Evolutionary conservation across 805 yeast genomes (phyloP).

Genomic region (Metahyphopichia silvanorum): DNA sequence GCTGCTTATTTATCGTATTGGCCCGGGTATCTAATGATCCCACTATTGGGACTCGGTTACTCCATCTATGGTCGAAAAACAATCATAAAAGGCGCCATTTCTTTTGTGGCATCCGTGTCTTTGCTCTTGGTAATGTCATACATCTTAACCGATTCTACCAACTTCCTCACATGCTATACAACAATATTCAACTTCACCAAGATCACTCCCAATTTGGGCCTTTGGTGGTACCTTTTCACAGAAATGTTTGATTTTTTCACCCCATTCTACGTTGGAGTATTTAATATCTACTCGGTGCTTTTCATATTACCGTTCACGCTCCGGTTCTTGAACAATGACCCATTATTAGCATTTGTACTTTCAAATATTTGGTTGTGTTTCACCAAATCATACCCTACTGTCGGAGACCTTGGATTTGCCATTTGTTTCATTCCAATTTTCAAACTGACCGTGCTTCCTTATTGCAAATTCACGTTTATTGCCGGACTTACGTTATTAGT

Average conservation of each 20-base stretch:
- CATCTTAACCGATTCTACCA: conserved; percentile 21
- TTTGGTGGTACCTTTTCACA: conserved; percentile 98
- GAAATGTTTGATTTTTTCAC: conserved; percentile 91
- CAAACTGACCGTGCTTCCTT: conserved; percentile 44
- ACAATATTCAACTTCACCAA: conserved; percentile 59
- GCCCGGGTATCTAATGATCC: conserved; percentile 58
- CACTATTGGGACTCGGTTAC: conserved; percentile 43
- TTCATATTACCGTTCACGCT: conserved; percentile 74
- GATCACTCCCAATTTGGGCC: conserved; percentile 84
- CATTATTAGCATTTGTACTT: conserved; percentile 52
- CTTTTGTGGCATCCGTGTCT: conserved; percentile 12
- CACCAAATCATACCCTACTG: conserved; percentile 81
- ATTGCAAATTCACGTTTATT: conserved; percentile 44
- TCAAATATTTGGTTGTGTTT: conserved; percentile 48
- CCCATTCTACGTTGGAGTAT: conserved; percentile 77
- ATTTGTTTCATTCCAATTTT: conserved; percentile 40
- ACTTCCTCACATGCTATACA: conserved; percentile 45
- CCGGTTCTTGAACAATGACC: conserved; percentile 57
- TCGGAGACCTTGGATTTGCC: conserved; percentile 64
- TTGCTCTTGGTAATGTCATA: conserved; percentile 26
- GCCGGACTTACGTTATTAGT: conserved; percentile 46
- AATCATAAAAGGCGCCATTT: conserved; percentile 13
- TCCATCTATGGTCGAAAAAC: conserved; percentile 6
- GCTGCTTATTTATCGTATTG: conserved; percentile 64
- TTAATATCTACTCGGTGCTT: conserved; percentile 68